phyloP scores from a whole-genome alignment of 2,329 filamentous ascomycete species.

The Epichloe amarillans region DNA sequence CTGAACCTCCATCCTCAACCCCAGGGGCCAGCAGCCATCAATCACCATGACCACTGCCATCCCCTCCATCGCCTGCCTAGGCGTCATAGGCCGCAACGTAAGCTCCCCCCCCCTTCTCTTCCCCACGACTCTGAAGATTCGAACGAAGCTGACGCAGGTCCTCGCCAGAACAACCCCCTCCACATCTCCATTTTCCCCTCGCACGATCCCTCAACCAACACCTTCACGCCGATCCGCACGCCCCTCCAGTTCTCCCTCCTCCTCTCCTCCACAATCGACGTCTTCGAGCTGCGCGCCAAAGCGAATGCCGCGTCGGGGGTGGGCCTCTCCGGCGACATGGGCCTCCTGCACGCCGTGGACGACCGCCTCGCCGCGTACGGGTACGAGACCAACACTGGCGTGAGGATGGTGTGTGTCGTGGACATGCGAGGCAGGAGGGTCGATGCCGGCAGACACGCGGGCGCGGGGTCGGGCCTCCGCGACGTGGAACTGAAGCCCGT shows the following conservation, averaged over 20 bases:
- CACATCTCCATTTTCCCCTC: constrained; percentile 84
- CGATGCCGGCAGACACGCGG: constrained; percentile 23
- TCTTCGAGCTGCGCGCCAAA: constrained; percentile 76
- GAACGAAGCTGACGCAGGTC: not conserved
- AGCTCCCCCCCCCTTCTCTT: constrained; percentile 11
- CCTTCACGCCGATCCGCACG: constrained; percentile 46
- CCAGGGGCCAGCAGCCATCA: constrained; percentile 14
- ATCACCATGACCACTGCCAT: constrained; percentile 43
- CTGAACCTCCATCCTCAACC: not conserved
- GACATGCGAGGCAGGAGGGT: constrained; percentile 68
- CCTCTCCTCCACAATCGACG: constrained; percentile 80
- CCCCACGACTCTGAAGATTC: not conserved
- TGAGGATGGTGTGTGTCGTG: constrained; percentile 80
- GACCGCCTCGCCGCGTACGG: constrained; percentile 89
- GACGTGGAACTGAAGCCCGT: constrained; percentile 84
- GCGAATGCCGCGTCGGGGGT: constrained; percentile 41
- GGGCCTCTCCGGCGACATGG: constrained; percentile 66
- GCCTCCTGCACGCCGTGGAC: constrained; percentile 84
- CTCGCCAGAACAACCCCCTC: constrained; percentile 79
- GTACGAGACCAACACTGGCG: constrained; percentile 89
- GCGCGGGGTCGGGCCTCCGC: constrained; percentile 53
- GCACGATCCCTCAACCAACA: constrained; percentile 43
- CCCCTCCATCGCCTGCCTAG: constrained; percentile 83
- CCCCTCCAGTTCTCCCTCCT: constrained; percentile 86
- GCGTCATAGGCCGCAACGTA: constrained; percentile 88